Evolutionary conservation across 306 rosid species (phyloP).

Genomic region (Fagus crenata): DNA sequence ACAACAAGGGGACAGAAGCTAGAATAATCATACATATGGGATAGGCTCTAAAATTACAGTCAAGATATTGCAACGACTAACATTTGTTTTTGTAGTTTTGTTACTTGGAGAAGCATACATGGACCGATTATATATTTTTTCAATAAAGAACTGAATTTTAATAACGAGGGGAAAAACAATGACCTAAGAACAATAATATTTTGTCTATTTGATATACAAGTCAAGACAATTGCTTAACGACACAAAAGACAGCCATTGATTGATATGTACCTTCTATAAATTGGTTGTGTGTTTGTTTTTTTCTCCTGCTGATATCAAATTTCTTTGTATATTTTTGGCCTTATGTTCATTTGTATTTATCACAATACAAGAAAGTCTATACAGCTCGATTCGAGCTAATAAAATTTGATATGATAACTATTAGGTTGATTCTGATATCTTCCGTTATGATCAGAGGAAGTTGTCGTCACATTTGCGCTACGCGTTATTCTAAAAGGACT

Average conservation of each 20-base stretch:
- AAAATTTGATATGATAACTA: too few species aligned
- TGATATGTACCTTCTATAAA: background rate
- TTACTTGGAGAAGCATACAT: background rate
- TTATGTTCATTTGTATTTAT: too few species aligned
- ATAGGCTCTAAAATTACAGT: background rate
- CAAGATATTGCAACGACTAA: background rate
- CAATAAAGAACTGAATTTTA: background rate
- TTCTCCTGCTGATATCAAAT: too few species aligned
- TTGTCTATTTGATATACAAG: background rate
- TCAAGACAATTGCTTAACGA: background rate
- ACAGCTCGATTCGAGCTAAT: too few species aligned
- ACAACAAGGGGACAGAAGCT: conserved; percentile 7
- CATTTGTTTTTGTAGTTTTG: background rate
- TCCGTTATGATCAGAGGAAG: too few species aligned
- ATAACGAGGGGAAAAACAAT: background rate
- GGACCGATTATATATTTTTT: background rate
- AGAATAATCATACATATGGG: background rate
- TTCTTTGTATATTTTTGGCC: too few species aligned
- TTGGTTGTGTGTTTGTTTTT: background rate
- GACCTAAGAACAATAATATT: background rate
- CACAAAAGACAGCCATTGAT: background rate
- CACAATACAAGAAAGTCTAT: too few species aligned
- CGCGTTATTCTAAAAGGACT: too few species aligned
- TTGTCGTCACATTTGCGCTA: too few species aligned
- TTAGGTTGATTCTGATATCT: too few species aligned